Percentiles rank a stretch among this genome's conserved stretches.
These are phyloP conservation scores for Phyllostachys edulis DNA, from an alignment of 176 grass and related monocot species.

Conservation along the genomic window DNA sequence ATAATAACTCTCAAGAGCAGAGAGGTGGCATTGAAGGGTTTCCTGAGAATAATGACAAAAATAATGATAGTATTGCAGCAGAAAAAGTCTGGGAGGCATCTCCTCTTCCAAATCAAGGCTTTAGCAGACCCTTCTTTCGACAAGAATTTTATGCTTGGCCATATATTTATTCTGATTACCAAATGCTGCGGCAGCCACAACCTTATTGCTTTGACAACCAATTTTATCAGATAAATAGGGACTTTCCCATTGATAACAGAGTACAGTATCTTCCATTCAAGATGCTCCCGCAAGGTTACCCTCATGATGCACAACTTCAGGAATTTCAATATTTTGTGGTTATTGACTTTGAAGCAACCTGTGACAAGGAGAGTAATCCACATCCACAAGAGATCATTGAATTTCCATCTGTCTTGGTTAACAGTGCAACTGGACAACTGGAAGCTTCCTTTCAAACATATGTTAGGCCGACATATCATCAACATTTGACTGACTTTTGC, in stretches of 20 bases:
- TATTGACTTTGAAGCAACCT: slow-evolving; percentile 98
- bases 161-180: slow-evolving; percentile 60
- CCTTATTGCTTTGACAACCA: slow-evolving; percentile 46
- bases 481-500: slow-evolving; percentile 91
- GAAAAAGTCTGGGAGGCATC: slow-evolving; percentile 53
- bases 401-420: slow-evolving; percentile 97
- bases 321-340: slow-evolving; percentile 99
- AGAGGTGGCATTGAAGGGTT: slow-evolving; percentile 45
- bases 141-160: slow-evolving; percentile 62
- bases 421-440: slow-evolving; percentile 85
- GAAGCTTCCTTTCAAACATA: slow-evolving; percentile 99
- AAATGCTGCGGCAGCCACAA: slow-evolving; percentile 47
- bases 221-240: slow-evolving; percentile 62
- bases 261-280: slow-evolving; percentile 67
- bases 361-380: slow-evolving; percentile 82
- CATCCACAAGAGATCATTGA: slow-evolving; percentile 98
- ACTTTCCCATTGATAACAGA: slow-evolving; percentile 56
- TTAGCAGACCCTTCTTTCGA: slow-evolving; percentile 48
- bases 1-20: slow-evolving; percentile 52
- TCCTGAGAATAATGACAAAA: slow-evolving; percentile 52
- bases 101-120: slow-evolving; percentile 57
- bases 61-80: slow-evolving; percentile 35
- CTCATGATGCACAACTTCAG: slow-evolving; percentile 66
- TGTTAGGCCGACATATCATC: slow-evolving; percentile 79
- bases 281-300: slow-evolving; percentile 62